These are phyloP conservation scores for Magnusiomyces suaveolens DNA, from an alignment of 1,139 yeast genomes.

Conservation along the genomic window DNA sequence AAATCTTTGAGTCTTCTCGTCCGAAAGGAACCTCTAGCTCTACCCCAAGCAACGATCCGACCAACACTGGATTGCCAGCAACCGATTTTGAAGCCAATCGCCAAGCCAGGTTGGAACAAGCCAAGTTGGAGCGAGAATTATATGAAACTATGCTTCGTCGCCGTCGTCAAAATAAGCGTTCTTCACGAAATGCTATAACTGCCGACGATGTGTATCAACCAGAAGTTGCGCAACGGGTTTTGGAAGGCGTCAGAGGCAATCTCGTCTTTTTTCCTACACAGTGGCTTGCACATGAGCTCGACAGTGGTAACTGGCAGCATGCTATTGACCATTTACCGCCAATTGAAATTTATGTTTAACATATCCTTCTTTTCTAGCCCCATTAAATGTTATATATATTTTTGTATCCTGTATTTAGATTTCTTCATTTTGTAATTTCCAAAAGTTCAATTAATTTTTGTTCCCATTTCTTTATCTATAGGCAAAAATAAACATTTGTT, in stretches of 20 bases:
- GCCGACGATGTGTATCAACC: slow-evolving; percentile 54
- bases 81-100: not conserved
- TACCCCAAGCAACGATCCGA: not conserved
- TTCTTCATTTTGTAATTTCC: not conserved
- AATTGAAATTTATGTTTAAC: slow-evolving; percentile 77
- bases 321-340: slow-evolving; percentile 92
- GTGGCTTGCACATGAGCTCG: slow-evolving; percentile 82
- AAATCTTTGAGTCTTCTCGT: not conserved
- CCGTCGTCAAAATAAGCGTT: slow-evolving; percentile 5
- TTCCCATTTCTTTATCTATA: too few species aligned
- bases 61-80: not conserved
- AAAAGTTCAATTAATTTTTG: too few species aligned
- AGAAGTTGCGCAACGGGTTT: slow-evolving; percentile 63
- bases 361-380: not conserved
- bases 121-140: slow-evolving; percentile 2
- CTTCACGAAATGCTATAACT: slow-evolving; percentile 5
- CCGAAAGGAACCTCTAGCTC: not conserved
- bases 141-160: slow-evolving; percentile 9
- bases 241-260: slow-evolving; percentile 76
- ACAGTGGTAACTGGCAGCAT: slow-evolving; percentile 84
- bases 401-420: not conserved
- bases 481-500: too few species aligned
- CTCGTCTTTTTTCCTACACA: slow-evolving; percentile 82
- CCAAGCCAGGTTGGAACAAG: not conserved
- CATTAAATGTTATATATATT: not conserved